Base-by-base conservation (phyloP, 163 green algal genomes). In the Smithsoniella earleae region DNA sequence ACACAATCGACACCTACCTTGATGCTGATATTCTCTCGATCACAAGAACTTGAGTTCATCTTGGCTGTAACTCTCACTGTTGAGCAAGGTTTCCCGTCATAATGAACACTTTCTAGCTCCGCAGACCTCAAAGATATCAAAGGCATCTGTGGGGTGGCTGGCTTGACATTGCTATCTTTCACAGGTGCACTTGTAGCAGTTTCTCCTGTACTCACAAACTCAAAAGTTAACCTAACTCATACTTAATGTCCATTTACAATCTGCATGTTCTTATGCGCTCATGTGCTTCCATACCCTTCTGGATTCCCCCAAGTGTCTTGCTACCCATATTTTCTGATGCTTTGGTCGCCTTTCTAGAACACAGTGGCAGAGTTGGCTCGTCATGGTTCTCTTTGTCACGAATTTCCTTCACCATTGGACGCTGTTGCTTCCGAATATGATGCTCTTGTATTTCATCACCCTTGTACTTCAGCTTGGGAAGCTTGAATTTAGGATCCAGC, bases 391-490 rank as follows among this genome's bases (percentile, higher is more conserved):
- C 73, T 46, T 80, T 73, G n/a, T 86, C 52, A 16, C 65, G 66
- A 1, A 89, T 55, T 55, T 87, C 82, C 22, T 49, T 78, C 4
- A 89, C 81, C 6, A 87, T 76, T 25, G 64, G 62, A 76, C 83
- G 80, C 0, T 46, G 40, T 22, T 86, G 80, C 2, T 77, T 66
- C 1, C 78, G 55, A n/a, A 85, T 75, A 0, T 55, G 54, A 64
- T 81, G 75, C 27, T 36, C 28, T 13, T 58, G 27, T 25, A 83
- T 74, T 4, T 63, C 37, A 3, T 77, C 75, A 5, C 82, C 82
- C 66, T 89, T 89, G 81, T 89, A 89, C 46, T 75, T 55, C 80
- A 89, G 86, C 72, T 85, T 85, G 34, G 84, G 84, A 72, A 89
- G 81, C 74, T 89, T 89, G 82, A 80, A 89, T 46, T 83, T 83